A percentile compares a stretch with the other conserved stretches of the same genome.
phyloP scores from a whole-genome alignment of 2,329 filamentous ascomycete species.

The Teratosphaeria destructans region DNA sequence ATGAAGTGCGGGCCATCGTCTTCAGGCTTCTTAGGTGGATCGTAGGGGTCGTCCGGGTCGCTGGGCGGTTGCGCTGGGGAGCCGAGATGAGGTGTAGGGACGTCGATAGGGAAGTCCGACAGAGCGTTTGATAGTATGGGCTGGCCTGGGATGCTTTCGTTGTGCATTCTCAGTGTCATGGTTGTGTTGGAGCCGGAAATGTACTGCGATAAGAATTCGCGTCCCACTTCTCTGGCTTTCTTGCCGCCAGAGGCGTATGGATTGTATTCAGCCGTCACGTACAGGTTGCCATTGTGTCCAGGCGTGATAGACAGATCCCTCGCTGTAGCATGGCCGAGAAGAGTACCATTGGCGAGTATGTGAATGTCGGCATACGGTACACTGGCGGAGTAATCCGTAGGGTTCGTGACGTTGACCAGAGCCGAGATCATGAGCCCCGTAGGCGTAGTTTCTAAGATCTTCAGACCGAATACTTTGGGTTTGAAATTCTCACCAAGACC shows the following conservation, averaged over 20 bases:
- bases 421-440: constrained; percentile 63
- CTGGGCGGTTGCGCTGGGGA: constrained; percentile 27
- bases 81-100: constrained; percentile 59
- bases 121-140: constrained; percentile 64
- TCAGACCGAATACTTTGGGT: constrained; percentile 61
- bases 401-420: constrained; percentile 75
- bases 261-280: constrained; percentile 63
- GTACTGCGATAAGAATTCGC: constrained; percentile 71
- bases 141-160: constrained; percentile 60
- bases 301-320: constrained; percentile 52
- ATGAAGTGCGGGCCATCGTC: constrained; percentile 59
- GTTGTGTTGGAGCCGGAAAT: constrained; percentile 81
- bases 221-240: constrained; percentile 52
- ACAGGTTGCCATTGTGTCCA: constrained; percentile 62
- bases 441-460: constrained; percentile 60
- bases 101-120: constrained; percentile 57
- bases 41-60: constrained; percentile 26
- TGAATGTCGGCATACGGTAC: constrained; percentile 75
- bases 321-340: constrained; percentile 65
- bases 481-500: constrained; percentile 23
- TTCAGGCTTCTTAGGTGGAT: constrained; percentile 33
- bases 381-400: constrained; percentile 70
- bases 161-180: constrained; percentile 61
- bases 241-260: constrained; percentile 53
- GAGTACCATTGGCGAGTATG: constrained; percentile 59